Evolutionary conservation across 176 grass and related monocot species (phyloP).

Genomic region (Carex parvula): DNA sequence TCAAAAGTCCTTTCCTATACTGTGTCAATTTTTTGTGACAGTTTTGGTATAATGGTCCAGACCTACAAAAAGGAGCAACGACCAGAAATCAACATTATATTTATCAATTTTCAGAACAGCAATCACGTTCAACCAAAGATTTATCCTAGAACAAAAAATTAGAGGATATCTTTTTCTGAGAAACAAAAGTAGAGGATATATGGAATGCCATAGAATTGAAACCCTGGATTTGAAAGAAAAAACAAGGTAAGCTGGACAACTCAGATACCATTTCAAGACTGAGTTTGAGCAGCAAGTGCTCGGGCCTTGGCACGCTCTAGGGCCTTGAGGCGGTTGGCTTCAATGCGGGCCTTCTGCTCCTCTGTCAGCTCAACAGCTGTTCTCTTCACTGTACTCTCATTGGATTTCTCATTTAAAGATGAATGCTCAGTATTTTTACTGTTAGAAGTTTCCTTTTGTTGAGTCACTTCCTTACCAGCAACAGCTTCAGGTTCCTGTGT

Average conservation of each 20-base stretch:
- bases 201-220: background rate
- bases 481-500: background rate
- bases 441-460: background rate
- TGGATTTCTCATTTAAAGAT: constrained; percentile 1
- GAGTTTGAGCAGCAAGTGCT: constrained; percentile 38
- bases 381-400: constrained; percentile 1
- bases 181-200: background rate
- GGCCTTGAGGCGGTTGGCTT: constrained; percentile 71
- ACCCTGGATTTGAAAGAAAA: background rate
- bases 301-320: constrained; percentile 62
- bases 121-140: background rate
- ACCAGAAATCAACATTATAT: background rate
- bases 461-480: constrained; percentile 20
- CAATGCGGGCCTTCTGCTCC: constrained; percentile 67
- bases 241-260: background rate
- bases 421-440: background rate
- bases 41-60: background rate
- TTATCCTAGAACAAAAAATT: background rate
- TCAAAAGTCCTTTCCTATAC: background rate
- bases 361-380: constrained; percentile 44
- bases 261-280: background rate
- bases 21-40: background rate
- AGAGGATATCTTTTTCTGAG: background rate
- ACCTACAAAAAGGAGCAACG: background rate
- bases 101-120: background rate